Conservation (phyloP, 2,329 filamentous ascomycete species). For the Fusarium hainanense region DNA sequence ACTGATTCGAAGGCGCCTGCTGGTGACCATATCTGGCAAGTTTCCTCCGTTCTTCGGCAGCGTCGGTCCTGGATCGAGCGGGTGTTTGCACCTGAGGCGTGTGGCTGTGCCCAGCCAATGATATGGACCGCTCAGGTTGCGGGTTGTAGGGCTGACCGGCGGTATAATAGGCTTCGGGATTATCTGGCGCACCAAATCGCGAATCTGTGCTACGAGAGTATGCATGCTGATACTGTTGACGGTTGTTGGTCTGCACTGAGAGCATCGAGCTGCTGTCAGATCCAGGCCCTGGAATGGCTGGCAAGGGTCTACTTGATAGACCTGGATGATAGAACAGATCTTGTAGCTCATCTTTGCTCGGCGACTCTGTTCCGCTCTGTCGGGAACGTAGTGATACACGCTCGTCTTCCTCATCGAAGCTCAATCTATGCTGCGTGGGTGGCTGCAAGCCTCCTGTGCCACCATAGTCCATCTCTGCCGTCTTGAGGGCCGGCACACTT, state of each 20-base stretch:
- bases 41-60: slow-evolving; percentile 75
- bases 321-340: slow-evolving; percentile 96
- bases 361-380: slow-evolving; percentile 72
- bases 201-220: slow-evolving; percentile 63
- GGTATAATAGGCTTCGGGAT: slow-evolving; percentile 64
- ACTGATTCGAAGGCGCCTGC: slow-evolving; percentile 59
- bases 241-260: slow-evolving; percentile 56
- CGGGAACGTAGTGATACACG: slow-evolving; percentile 67
- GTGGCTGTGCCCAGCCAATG: slow-evolving; percentile 82
- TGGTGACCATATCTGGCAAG: slow-evolving; percentile 63
- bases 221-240: slow-evolving; percentile 60
- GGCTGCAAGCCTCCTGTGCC: slow-evolving; percentile 90
- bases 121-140: slow-evolving; percentile 78
- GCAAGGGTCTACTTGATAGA: slow-evolving; percentile 73
- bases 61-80: slow-evolving; percentile 94
- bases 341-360: slow-evolving; percentile 77
- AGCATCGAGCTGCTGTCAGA: slow-evolving; percentile 70
- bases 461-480: slow-evolving; percentile 84
- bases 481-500: slow-evolving; percentile 57
- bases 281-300: slow-evolving; percentile 68
- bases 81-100: slow-evolving; percentile 83
- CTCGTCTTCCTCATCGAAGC: slow-evolving; percentile 95
- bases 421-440: slow-evolving; percentile 78
- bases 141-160: slow-evolving; percentile 51
- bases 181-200: slow-evolving; percentile 52